Evolutionary conservation across 495 filamentous ascomycete genomes (phyloP).

Genomic region (Aspergillus haitiensis): DNA sequence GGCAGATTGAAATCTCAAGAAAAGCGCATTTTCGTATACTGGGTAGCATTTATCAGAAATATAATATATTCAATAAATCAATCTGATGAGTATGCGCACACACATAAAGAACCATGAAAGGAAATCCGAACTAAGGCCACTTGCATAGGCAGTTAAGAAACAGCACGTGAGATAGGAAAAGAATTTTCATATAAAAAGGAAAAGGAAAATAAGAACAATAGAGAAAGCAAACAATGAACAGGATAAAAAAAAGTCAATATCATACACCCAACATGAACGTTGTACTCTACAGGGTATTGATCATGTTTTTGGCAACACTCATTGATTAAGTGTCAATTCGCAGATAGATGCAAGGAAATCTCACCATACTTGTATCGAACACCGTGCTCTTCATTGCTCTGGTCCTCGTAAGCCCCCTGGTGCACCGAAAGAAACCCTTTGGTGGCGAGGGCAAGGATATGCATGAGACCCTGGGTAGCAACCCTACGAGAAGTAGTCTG

Average conservation of each 20-base stretch:
- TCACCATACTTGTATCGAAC: conserved; percentile 35
- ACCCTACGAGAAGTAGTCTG: conserved; percentile 53
- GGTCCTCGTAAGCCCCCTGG: conserved; percentile 29
- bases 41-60: not conserved
- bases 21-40: too few species aligned
- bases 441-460: conserved; percentile 68
- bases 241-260: not conserved
- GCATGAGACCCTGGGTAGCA: conserved; percentile 71
- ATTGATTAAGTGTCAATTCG: conserved; percentile 11
- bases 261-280: not conserved
- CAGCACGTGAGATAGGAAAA: too few species aligned
- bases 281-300: not conserved
- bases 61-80: too few species aligned
- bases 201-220: not conserved
- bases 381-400: conserved; percentile 26
- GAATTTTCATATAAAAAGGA: not conserved
- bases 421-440: conserved; percentile 48
- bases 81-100: too few species aligned
- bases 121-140: too few species aligned
- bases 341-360: conserved; percentile 28
- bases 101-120: too few species aligned
- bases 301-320: not conserved
- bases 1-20: too few species aligned
- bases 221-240: not conserved
- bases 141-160: too few species aligned